A percentile compares a stretch with the other conserved stretches of the same genome.
Conservation (phyloP, 371 early-diverging fungal genomes). For the Apophysomyces variabilis region DNA sequence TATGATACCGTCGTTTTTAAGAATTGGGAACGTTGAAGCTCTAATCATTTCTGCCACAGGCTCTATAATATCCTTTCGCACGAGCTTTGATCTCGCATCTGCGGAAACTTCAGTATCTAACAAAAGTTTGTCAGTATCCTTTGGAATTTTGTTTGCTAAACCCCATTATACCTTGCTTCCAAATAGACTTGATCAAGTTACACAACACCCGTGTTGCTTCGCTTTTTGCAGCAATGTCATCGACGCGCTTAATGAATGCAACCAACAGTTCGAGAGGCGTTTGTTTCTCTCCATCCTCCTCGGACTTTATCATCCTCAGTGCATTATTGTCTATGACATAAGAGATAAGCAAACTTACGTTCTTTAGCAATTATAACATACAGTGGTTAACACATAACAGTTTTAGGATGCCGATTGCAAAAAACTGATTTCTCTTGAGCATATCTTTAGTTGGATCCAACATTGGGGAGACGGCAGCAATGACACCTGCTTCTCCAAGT, state of each 20-base stretch:
- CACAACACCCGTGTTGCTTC: conserved; percentile 68
- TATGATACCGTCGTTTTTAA: conserved; percentile 68
- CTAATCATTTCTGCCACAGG: conserved; percentile 57
- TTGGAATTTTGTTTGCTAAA: conserved; percentile 6
- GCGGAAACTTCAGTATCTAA: conserved; percentile 19
- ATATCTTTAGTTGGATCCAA: conserved; percentile 59
- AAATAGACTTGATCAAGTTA: conserved; percentile 58
- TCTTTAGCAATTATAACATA: conserved; percentile 21
- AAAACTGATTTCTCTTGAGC: conserved; percentile 65
- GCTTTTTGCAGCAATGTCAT: conserved; percentile 63
- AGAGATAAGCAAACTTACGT: not conserved
- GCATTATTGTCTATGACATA: conserved; percentile 38
- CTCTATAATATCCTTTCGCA: conserved; percentile 39
- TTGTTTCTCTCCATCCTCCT: not conserved
- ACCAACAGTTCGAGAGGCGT: conserved; percentile 46
- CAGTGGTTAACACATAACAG: conserved; percentile 56
- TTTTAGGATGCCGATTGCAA: conserved; percentile 65
- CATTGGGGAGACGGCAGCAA: conserved; percentile 48
- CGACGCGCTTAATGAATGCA: conserved; percentile 54
- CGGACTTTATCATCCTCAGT: conserved; percentile 30
- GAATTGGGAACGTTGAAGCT: conserved; percentile 58
- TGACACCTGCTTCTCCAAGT: conserved; percentile 56
- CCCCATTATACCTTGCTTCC: conserved; percentile 34
- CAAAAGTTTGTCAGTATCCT: not conserved
- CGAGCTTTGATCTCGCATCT: conserved; percentile 44